Conservation (phyloP, 2,329 filamentous ascomycete genomes). For the Alternaria ventricosa region DNA sequence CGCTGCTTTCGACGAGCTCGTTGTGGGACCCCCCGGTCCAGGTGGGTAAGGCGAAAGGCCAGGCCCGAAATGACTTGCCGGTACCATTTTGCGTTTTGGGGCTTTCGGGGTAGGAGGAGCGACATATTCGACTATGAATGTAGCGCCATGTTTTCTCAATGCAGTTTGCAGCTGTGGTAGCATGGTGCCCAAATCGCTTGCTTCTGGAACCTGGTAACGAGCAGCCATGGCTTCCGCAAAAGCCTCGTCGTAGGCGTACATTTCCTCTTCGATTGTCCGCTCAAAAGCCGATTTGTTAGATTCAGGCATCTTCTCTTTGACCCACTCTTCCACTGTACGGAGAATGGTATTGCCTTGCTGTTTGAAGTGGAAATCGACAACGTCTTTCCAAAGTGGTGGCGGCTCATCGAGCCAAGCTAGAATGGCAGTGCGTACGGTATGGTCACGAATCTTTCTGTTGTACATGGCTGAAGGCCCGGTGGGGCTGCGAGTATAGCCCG, state of each 20-base stretch:
- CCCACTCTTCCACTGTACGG: constrained; percentile 29
- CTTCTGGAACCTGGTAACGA: neutral
- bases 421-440: constrained; percentile 43
- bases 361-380: constrained; percentile 35
- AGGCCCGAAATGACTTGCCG: neutral
- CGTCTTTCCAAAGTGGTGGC: constrained; percentile 30
- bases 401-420: constrained; percentile 40
- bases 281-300: neutral
- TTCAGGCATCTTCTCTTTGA: neutral
- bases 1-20: neutral
- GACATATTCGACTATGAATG: neutral
- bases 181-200: neutral
- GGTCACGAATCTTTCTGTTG: constrained; percentile 31
- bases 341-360: constrained; percentile 31
- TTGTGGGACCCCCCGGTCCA: neutral
- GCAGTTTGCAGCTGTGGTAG: constrained; percentile 8
- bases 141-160: constrained; percentile 7
- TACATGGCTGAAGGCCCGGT: constrained; percentile 27
- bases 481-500: neutral
- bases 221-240: neutral
- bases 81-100: neutral
- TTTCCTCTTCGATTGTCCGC: neutral
- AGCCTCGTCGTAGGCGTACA: neutral
- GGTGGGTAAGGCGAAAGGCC: neutral
- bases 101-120: neutral